These are phyloP conservation scores for Syzygium aqueum DNA, from an alignment of 345 rosid genomes.

Conservation along the genomic window DNA sequence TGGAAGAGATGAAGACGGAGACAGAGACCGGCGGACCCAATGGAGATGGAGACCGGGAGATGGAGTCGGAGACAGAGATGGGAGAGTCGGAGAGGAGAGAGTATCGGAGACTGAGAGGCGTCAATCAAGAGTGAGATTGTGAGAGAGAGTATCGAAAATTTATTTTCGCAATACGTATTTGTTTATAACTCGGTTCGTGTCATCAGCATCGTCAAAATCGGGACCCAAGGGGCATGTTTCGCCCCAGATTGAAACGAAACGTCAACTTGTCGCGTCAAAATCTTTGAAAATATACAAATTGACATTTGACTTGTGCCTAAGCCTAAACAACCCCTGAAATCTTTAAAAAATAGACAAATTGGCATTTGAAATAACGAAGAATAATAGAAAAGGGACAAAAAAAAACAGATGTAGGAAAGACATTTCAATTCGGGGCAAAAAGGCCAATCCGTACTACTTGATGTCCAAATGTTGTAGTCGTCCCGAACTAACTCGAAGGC, in stretches of 20 bases:
- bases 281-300: not conserved
- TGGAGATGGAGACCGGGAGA: too few species aligned
- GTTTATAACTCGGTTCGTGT: not conserved
- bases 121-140: too few species aligned
- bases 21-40: too few species aligned
- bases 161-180: not conserved
- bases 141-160: too few species aligned
- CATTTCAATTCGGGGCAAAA: not conserved
- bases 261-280: not conserved
- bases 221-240: not conserved
- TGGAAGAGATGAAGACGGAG: too few species aligned
- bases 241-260: not conserved
- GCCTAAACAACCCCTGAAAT: not conserved
- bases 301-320: not conserved
- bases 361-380: not conserved
- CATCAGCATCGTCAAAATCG: not conserved
- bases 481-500: too few species aligned
- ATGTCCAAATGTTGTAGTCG: not conserved
- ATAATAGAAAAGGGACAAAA: too few species aligned
- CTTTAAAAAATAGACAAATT: not conserved
- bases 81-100: too few species aligned
- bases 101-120: too few species aligned
- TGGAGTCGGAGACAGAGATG: too few species aligned
- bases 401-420: not conserved
- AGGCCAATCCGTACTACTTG: not conserved